Evolutionary conservation across 1,284 basidiomycete species (phyloP).

Genomic region (Rhodotorula sp.): DNA sequence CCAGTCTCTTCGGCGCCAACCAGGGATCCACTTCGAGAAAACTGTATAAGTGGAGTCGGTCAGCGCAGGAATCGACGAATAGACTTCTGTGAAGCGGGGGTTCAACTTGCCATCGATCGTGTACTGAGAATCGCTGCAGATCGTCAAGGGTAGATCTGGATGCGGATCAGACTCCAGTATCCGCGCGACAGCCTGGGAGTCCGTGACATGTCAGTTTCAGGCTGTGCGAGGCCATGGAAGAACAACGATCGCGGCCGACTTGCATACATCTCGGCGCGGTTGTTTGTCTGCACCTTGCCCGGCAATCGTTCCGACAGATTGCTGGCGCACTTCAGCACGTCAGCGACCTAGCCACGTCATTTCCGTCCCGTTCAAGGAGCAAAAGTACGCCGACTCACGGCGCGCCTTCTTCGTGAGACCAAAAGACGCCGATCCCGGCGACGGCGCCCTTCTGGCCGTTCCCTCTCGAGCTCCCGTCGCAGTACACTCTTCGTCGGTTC

Average conservation of each 20-base stretch:
- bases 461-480: conserved; percentile 73
- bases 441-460: conserved; percentile 64
- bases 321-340: conserved; percentile 49
- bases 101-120: conserved; percentile 62
- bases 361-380: not conserved
- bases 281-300: conserved; percentile 75
- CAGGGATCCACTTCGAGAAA: conserved; percentile 62
- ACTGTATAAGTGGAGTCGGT: conserved; percentile 53
- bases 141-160: conserved; percentile 59
- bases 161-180: conserved; percentile 65
- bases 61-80: not conserved
- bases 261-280: conserved; percentile 79
- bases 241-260: conserved; percentile 45
- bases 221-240: not conserved
- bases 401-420: conserved; percentile 60
- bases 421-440: conserved; percentile 76
- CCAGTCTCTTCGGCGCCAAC: conserved; percentile 62
- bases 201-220: not conserved
- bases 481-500: conserved; percentile 57
- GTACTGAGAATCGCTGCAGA: conserved; percentile 75
- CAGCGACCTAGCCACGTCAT: not conserved
- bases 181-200: conserved; percentile 66
- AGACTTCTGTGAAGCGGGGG: not conserved
- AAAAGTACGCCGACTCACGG: conserved; percentile 53
- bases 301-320: conserved; percentile 75